Evolutionary conservation across 2,329 filamentous ascomycete genomes (phyloP).

Genomic region (Aureobasidium zeae): DNA sequence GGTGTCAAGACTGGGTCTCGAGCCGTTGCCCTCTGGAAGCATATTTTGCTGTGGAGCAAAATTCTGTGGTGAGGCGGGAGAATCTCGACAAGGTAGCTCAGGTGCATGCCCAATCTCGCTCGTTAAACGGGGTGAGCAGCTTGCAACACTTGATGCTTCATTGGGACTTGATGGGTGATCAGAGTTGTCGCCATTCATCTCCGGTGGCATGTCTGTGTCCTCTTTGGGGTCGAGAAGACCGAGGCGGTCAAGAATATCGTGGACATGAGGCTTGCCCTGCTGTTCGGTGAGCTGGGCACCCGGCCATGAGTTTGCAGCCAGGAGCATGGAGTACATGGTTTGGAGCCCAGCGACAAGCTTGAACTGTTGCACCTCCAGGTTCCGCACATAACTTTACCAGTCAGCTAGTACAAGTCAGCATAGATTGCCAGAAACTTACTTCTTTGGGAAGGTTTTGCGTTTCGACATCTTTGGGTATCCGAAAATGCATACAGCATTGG

Average conservation of each 20-base stretch:
- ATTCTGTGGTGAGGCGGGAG: no score
- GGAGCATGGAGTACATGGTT: conserved; percentile 4
- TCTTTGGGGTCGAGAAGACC: not conserved
- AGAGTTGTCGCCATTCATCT: not conserved
- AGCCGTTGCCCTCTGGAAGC: not conserved
- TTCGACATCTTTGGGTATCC: conserved; percentile 3
- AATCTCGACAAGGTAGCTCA: no score
- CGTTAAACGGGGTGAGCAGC: no score
- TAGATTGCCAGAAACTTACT: conserved; percentile 4
- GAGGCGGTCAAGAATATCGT: conserved; percentile 1
- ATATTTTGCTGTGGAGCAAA: no score
- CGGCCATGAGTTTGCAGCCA: conserved; percentile 4
- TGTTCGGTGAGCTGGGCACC: not conserved
- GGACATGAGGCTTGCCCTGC: conserved; percentile 1
- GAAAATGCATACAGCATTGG: conserved; percentile 5
- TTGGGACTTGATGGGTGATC: not conserved
- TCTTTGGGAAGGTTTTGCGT: not conserved
- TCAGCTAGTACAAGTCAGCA: not conserved
- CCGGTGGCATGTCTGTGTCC: not conserved
- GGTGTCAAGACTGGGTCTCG: not conserved
- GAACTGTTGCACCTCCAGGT: conserved; percentile 1
- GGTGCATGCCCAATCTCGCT: no score
- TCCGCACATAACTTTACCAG: not conserved
- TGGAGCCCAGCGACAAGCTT: conserved; percentile 7
- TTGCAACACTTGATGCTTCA: not conserved